Evolutionary conservation across 352 stramenopile species (phyloP).

Genomic region (Globisporangium echinulatum): DNA sequence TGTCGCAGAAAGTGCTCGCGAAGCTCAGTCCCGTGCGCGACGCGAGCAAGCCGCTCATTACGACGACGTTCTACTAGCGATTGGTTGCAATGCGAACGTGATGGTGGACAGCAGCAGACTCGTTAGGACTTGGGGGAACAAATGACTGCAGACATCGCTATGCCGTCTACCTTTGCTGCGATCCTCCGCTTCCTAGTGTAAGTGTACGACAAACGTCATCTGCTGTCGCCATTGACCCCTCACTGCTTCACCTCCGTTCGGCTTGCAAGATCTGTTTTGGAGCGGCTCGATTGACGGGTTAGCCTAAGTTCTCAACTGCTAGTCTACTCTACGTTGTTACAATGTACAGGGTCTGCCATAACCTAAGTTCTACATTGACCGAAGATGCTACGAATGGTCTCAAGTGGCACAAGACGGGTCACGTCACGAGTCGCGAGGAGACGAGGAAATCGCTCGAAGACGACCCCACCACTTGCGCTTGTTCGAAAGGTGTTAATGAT

Average conservation of each 20-base stretch:
- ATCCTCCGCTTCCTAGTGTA: too few relatives aligned
- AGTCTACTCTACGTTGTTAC: background rate
- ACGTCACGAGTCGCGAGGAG: conserved; percentile 3
- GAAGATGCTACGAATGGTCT: background rate
- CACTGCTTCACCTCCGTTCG: too few relatives aligned
- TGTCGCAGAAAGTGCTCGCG: conserved; percentile 50
- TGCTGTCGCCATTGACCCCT: too few relatives aligned
- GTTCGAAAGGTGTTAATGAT: background rate
- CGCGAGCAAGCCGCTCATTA: conserved; percentile 24
- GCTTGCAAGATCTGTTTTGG: background rate
- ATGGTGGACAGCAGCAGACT: too few relatives aligned
- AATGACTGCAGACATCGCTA: too few relatives aligned
- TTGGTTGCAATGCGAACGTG: too few relatives aligned
- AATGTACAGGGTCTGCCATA: background rate
- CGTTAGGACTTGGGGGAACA: too few relatives aligned
- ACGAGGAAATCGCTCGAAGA: conserved; percentile 1
- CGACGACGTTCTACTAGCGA: conserved; percentile 47
- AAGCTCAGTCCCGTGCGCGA: conserved; percentile 57
- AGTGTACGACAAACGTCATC: too few relatives aligned
- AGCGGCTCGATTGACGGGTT: background rate
- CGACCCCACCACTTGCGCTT: background rate
- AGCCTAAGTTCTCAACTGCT: background rate
- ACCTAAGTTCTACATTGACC: background rate
- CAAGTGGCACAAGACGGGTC: background rate
- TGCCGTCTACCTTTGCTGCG: too few relatives aligned